Conservation (phyloP, 805 yeast species). For the Barnettozyma vustinii region DNA sequence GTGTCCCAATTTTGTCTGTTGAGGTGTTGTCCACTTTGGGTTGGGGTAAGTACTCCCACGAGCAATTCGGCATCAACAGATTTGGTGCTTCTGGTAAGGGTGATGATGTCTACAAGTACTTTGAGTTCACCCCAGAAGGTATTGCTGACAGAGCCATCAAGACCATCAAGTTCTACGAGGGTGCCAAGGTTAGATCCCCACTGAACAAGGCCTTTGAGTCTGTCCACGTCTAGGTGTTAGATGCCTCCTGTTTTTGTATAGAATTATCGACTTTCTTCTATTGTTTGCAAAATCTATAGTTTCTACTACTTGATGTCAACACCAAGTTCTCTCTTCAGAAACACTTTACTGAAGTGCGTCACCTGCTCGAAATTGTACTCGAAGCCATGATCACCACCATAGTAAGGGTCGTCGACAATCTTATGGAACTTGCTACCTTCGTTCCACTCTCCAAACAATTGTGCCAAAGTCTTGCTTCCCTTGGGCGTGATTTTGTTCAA, state of each 20-base stretch:
- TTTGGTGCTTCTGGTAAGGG: slow-evolving; percentile 97
- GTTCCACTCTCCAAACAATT: slow-evolving; percentile 79
- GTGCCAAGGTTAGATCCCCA: slow-evolving; percentile 66
- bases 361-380: slow-evolving; percentile 75
- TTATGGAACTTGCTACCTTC: slow-evolving; percentile 42
- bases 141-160: slow-evolving; percentile 79
- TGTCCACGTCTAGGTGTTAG: slow-evolving; percentile 10
- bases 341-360: slow-evolving; percentile 66
- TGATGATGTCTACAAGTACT: slow-evolving; percentile 70
- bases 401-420: slow-evolving; percentile 87
- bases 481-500: slow-evolving; percentile 50
- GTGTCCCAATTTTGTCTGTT: slow-evolving; percentile 86
- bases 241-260: background rate
- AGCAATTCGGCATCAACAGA: slow-evolving; percentile 90
- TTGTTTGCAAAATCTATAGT: background rate
- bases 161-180: slow-evolving; percentile 80
- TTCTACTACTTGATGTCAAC: background rate
- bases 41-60: slow-evolving; percentile 94
- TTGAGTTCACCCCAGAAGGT: slow-evolving; percentile 91
- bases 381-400: slow-evolving; percentile 82
- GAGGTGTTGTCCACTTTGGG: slow-evolving; percentile 91
- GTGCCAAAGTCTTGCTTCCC: slow-evolving; percentile 41
- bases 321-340: slow-evolving; percentile 45
- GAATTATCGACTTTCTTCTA: background rate
- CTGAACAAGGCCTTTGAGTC: slow-evolving; percentile 69